Percentiles rank a stretch among this genome's conserved stretches.
Conservation (phyloP, 2,329 filamentous ascomycete species). For the Hysterium pulicare region DNA sequence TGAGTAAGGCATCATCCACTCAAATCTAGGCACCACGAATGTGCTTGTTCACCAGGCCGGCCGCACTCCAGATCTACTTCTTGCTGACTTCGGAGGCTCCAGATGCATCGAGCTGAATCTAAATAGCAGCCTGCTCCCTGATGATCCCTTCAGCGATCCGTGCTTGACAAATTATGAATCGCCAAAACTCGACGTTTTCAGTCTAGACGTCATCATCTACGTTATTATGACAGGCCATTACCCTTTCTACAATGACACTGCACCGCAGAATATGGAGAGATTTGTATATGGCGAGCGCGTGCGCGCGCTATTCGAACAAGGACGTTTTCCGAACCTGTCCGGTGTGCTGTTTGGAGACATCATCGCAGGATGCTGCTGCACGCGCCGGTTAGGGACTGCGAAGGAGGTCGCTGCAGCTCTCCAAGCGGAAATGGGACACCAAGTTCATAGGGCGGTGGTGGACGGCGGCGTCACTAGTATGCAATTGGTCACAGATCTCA, state of each 20-base stretch:
- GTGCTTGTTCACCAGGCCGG: constrained; percentile 10
- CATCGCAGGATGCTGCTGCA: constrained; percentile 12
- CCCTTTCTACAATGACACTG: constrained; percentile 9
- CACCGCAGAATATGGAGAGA: constrained; percentile 5
- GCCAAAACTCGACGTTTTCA: constrained; percentile 8
- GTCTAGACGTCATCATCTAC: constrained; percentile 9
- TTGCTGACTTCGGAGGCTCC: constrained; percentile 14
- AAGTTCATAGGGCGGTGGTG: too few relatives aligned
- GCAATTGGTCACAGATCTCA: too few relatives aligned
- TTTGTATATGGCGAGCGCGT: constrained; percentile 8
- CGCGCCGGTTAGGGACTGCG: constrained; percentile 10
- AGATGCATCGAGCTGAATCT: constrained; percentile 10
- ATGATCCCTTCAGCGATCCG: constrained; percentile 10
- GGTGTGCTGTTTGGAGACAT: constrained; percentile 8
- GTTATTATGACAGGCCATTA: constrained; percentile 11
- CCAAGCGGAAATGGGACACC: too few relatives aligned
- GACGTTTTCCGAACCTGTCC: constrained; percentile 9
- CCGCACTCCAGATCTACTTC: constrained; percentile 9
- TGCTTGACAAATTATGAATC: constrained; percentile 5
- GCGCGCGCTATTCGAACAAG: constrained; percentile 5
- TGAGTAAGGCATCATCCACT: constrained; percentile 11
- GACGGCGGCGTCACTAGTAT: too few relatives aligned
- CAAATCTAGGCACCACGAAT: constrained; percentile 12
- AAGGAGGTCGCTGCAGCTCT: too few relatives aligned
- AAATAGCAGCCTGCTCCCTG: constrained; percentile 9